Percentiles rank a stretch among this genome's conserved stretches.
Conservation (phyloP, 345 rosid genomes). For the Gossypium raimondii region DNA sequence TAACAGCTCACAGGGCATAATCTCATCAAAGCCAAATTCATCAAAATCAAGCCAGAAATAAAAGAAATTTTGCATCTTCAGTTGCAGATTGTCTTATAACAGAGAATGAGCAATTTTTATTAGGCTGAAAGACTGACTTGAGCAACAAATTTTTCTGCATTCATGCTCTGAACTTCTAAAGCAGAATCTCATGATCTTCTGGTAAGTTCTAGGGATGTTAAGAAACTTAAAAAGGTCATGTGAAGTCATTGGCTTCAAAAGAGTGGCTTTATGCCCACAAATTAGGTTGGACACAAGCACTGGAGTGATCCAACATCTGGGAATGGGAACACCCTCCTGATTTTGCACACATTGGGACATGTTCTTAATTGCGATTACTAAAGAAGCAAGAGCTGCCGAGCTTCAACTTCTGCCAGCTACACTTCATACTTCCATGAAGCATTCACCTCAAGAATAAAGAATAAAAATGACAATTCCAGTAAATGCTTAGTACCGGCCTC, state of each 20-base stretch:
- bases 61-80: background rate
- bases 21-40: slow-evolving; percentile 2
- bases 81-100: background rate
- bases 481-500: background rate
- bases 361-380: background rate
- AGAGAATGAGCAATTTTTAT: background rate
- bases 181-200: background rate
- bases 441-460: background rate
- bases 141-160: background rate
- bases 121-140: background rate
- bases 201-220: background rate
- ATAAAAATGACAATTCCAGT: background rate
- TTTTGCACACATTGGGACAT: background rate
- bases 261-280: background rate
- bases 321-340: background rate
- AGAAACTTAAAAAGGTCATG: background rate
- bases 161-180: background rate
- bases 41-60: background rate
- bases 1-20: background rate
- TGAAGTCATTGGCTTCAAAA: background rate
- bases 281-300: background rate
- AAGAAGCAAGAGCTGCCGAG: background rate
- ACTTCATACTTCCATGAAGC: background rate
- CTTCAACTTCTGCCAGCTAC: background rate
- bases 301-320: background rate